Conservation (phyloP, 2,329 filamentous ascomycete genomes). For the Fusarium pininemorale region DNA sequence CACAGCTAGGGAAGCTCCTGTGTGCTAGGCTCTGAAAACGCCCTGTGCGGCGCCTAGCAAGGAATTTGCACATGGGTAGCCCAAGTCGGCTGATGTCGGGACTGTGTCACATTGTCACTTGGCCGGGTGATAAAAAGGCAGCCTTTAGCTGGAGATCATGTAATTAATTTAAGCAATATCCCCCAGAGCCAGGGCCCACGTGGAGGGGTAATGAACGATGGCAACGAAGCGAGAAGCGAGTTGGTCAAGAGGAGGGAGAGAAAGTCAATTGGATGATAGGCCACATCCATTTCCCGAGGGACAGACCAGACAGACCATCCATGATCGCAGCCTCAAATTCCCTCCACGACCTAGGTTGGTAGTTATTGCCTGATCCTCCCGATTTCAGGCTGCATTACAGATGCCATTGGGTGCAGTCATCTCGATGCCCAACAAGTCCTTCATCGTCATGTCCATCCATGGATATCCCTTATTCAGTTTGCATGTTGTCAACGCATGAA, state of each 20-base stretch:
- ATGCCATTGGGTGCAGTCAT: not conserved
- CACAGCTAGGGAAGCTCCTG: constrained; percentile 3
- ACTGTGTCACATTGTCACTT: constrained; percentile 23
- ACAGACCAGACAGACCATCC: not conserved
- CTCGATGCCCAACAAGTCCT: constrained; percentile 4
- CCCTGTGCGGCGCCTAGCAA: constrained; percentile 3
- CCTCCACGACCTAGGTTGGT: not conserved
- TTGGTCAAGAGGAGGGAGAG: not conserved
- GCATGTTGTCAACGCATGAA: constrained; percentile 34
- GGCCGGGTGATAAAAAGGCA: constrained; percentile 12
- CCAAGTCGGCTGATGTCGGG: constrained; percentile 47
- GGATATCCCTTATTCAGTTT: constrained; percentile 4
- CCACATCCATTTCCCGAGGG: not conserved
- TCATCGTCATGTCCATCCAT: not conserved
- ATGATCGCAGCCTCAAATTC: not conserved
- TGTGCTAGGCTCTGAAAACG: not conserved
- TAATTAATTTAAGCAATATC: constrained; percentile 15
- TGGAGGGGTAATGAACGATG: constrained; percentile 30
- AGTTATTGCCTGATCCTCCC: not conserved
- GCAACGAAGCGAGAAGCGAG: not conserved
- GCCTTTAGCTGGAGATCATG: constrained; percentile 5
- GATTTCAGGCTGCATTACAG: not conserved
- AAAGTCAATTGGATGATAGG: constrained; percentile 4
- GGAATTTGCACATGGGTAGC: constrained; percentile 22
- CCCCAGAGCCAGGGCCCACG: constrained; percentile 29